Base-by-base conservation (phyloP, 768 basidiomycete species). In the Suillus ampliporus region DNA sequence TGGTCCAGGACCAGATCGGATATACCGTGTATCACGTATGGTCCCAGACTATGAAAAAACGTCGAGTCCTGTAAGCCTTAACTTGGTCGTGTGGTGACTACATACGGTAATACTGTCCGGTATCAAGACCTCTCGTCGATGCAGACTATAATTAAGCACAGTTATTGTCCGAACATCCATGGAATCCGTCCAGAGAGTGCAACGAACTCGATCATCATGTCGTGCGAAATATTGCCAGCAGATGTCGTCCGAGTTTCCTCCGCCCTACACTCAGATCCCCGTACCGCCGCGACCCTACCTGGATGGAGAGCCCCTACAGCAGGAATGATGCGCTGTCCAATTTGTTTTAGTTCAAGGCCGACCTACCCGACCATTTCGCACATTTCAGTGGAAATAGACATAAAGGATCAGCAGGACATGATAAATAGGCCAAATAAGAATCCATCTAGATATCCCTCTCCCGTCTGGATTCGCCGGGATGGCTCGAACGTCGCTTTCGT, bases 401-500 rank as follows among this genome's bases (percentile, higher is more conserved):
- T 21, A 53, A 37, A 53, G 19, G 37, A 37, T 54, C 53, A 54
- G 35, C 35, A 54, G 35, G 53, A 23, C 35, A 17, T 21, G 35
- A 54, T 54, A 21, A 23, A 53, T n/a, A 14, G 53, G 34, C 21
- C 21, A 54, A 9, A 23, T 2, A 8, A n/a, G 47, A 37, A 17
- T 14, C 14, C 47, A 26, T 37, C 52, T 41, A 44, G 23, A 34
- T 19, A 52, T 31, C 44, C 21, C 59, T 51, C 57, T 63, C 56
- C 21, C 47, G 38, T 54, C 4, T 19, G 2, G 5, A 52, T 35
- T 59, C 5, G 13, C 31, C 40, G 40, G 59, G 65, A 76, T 74
- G 74, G 64, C 31, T 31, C 59, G n/a, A 10, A 66, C n/a, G 9
- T 15, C 64, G 11, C 48, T 63, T 54, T 61, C 65, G 17, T 54